These are phyloP conservation scores for Blepharisma japonicum DNA, from an alignment of 73 alveolate genomes.

Conservation along the genomic window DNA sequence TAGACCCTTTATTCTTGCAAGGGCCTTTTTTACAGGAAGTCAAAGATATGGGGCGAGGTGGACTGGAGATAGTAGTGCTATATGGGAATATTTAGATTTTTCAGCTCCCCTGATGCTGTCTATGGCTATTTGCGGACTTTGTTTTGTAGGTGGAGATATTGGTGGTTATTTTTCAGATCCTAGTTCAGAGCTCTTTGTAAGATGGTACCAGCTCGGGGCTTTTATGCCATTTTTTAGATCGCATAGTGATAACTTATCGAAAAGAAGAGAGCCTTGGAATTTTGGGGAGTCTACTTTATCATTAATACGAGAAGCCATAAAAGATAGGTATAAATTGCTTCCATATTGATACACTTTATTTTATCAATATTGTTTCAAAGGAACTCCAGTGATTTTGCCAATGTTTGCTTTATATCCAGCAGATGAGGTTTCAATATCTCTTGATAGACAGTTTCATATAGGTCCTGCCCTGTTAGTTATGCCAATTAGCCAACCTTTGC, in stretches of 20 bases:
- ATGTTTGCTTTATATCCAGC: constrained; percentile 42
- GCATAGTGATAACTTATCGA: constrained; percentile 69
- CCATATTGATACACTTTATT: constrained; percentile 61
- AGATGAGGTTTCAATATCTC: not conserved
- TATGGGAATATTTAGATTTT: constrained; percentile 71
- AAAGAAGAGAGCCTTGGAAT: constrained; percentile 87
- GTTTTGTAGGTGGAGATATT: constrained; percentile 71
- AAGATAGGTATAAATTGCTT: constrained; percentile 59
- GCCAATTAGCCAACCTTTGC: not conserved
- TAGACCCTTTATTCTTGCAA: constrained; percentile 72
- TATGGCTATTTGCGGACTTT: constrained; percentile 70
- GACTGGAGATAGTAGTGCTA: constrained; percentile 88
- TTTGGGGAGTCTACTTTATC: constrained; percentile 30
- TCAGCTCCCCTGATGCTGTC: constrained; percentile 76
- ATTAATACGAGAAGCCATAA: constrained; percentile 35
- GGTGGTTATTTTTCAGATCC: constrained; percentile 90
- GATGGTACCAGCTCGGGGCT: constrained; percentile 90
- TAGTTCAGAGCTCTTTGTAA: constrained; percentile 62
- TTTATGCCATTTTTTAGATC: constrained; percentile 82
- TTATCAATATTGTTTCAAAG: constrained; percentile 34
- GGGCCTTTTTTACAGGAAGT: constrained; percentile 86
- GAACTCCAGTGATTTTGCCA: constrained; percentile 54
- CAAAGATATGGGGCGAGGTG: constrained; percentile 79
- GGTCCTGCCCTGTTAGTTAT: not conserved
- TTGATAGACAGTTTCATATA: not conserved